These are phyloP conservation scores for Allomyces javanicus DNA, from an alignment of 192 early-diverging fungal species.

Conservation along the genomic window DNA sequence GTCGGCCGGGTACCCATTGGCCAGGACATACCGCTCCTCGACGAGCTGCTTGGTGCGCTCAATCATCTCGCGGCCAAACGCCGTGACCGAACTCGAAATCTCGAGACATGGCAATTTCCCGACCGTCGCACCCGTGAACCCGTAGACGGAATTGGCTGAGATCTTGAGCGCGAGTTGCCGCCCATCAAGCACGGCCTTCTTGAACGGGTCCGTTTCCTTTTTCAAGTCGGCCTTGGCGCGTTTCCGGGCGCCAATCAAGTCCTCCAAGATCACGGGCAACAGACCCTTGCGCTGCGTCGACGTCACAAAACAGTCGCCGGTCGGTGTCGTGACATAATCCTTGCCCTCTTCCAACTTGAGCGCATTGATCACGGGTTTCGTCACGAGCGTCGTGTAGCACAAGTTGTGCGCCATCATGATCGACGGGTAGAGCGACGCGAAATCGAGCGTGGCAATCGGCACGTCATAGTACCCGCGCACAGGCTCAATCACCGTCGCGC, in stretches of 20 bases:
- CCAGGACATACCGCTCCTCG: conserved; percentile 59
- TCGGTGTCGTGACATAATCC: conserved; percentile 79
- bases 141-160: conserved; percentile 93
- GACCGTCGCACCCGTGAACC: conserved; percentile 85
- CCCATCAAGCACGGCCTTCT: conserved; percentile 80
- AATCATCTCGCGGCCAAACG: conserved; percentile 95
- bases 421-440: conserved; percentile 91
- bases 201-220: conserved; percentile 91
- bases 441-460: conserved; percentile 97
- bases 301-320: conserved; percentile 79
- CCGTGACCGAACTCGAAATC: conserved; percentile 82
- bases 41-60: conserved; percentile 64
- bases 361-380: conserved; percentile 31
- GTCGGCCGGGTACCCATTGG: conserved; percentile 71
- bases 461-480: conserved; percentile 77
- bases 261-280: conserved; percentile 69
- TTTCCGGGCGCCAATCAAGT: conserved; percentile 80
- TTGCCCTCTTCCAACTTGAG: conserved; percentile 44
- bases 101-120: conserved; percentile 80
- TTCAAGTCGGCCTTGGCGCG: conserved; percentile 82
- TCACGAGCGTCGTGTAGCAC: conserved; percentile 81
- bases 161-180: conserved; percentile 90
- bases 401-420: conserved; percentile 99
- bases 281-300: conserved; percentile 51
- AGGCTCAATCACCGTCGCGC: conserved; percentile 92